These are phyloP conservation scores for Pseudogymnoascus sp. DNA, from an alignment of 2,329 filamentous ascomycete genomes.

Conservation along the genomic window DNA sequence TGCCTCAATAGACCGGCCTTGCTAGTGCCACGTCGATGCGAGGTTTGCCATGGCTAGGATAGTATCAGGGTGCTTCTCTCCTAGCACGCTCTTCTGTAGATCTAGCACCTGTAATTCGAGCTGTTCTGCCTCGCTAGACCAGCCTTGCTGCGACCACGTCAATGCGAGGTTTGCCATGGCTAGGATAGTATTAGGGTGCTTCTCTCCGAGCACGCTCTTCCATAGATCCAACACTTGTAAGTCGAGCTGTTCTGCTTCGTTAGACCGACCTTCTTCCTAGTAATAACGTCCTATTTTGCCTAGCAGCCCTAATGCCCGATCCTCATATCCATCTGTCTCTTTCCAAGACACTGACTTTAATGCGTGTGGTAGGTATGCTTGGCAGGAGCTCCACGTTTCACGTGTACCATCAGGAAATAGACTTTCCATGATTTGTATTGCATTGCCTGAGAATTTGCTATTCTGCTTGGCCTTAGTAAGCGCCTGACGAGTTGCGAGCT, in stretches of 20 bases:
- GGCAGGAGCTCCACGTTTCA: constrained; percentile 21
- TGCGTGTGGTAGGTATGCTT: constrained; percentile 27
- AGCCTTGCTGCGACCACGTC: constrained; percentile 15
- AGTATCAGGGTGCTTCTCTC: too few species aligned
- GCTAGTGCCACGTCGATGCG: too few species aligned
- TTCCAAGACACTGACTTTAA: constrained; percentile 21
- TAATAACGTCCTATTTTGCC: constrained; percentile 21
- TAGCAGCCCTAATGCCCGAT: constrained; percentile 12
- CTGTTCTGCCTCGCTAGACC: constrained; percentile 23
- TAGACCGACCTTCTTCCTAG: constrained; percentile 20
- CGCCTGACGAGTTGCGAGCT: constrained; percentile 13
- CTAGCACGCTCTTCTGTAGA: constrained; percentile 17
- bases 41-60: too few species aligned
- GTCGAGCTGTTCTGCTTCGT: constrained; percentile 21
- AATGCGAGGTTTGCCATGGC: constrained; percentile 9
- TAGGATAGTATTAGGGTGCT: constrained; percentile 9
- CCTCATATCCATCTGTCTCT: constrained; percentile 16
- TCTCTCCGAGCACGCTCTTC: constrained; percentile 1
- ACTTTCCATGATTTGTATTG: constrained; percentile 18
- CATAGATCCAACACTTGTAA: not conserved
- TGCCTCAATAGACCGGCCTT: too few species aligned
- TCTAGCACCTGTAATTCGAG: constrained; percentile 14
- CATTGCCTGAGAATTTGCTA: constrained; percentile 20
- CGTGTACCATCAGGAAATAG: constrained; percentile 18
- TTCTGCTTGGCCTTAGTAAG: constrained; percentile 14